phyloP scores from a whole-genome alignment of 2,329 filamentous ascomycete species.

The Sporothrix inflata region DNA sequence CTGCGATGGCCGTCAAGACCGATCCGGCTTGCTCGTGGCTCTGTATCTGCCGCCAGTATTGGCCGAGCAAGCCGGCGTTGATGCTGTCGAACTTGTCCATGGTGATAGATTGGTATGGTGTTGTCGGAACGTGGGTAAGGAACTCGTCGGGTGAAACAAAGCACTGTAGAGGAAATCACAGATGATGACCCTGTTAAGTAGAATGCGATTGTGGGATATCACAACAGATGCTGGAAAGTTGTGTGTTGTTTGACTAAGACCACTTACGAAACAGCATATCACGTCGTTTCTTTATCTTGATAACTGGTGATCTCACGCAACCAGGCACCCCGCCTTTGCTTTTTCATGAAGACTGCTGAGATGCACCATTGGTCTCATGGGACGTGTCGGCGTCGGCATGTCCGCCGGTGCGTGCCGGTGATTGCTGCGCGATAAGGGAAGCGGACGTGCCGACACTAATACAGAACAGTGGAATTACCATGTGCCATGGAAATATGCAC shows the following conservation, averaged over 20 bases:
- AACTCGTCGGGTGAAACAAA: neutral
- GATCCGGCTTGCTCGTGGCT: slow-evolving; percentile 30
- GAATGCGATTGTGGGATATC: neutral
- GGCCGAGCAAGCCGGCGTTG: slow-evolving; percentile 21
- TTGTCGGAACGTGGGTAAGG: neutral
- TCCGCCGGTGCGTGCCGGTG: neutral
- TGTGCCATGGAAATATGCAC: neutral
- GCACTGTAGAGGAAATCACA: neutral
- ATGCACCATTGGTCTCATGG: neutral
- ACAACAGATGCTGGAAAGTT: neutral
- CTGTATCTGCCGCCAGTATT: slow-evolving; percentile 30
- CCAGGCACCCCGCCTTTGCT: neutral
- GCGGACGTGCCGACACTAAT: neutral
- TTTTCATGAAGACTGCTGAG: too few species aligned
- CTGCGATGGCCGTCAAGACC: slow-evolving; percentile 25
- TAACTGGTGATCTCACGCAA: neutral
- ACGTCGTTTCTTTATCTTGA: neutral
- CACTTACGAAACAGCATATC: neutral
- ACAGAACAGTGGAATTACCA: neutral
- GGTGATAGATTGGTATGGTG: neutral
- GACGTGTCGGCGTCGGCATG: neutral
- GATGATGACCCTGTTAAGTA: neutral
- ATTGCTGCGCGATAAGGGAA: neutral
- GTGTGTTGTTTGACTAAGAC: neutral
- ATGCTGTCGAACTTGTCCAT: slow-evolving; percentile 30